These are phyloP conservation scores for Harringtonia aguacate DNA, from an alignment of 2,329 filamentous ascomycete genomes.

Conservation along the genomic window DNA sequence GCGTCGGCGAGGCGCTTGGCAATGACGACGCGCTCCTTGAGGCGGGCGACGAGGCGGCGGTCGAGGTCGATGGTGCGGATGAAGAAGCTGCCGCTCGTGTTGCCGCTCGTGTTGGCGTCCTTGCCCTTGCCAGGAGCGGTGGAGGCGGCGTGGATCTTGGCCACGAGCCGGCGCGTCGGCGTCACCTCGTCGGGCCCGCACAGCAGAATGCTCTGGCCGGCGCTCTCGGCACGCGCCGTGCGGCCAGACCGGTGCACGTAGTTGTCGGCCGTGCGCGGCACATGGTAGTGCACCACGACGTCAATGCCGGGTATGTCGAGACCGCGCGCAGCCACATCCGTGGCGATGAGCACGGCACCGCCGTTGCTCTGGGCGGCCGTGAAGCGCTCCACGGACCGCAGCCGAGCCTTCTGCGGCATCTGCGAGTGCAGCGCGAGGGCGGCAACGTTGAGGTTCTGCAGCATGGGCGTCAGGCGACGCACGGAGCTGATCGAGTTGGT, in stretches of 20 bases:
- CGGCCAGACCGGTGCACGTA: constrained; percentile 95
- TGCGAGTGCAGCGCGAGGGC: constrained; percentile 77
- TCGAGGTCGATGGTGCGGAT: constrained; percentile 79
- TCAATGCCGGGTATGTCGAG: constrained; percentile 88
- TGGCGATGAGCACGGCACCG: constrained; percentile 69
- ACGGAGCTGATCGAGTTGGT: constrained; percentile 94
- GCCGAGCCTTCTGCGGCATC: constrained; percentile 90
- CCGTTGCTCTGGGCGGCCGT: constrained; percentile 46
- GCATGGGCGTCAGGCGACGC: constrained; percentile 70
- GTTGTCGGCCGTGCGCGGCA: constrained; percentile 80
- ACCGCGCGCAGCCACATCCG: constrained; percentile 86
- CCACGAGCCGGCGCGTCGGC: constrained; percentile 71
- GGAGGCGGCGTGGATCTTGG: constrained; percentile 73
- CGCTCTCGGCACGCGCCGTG: constrained; percentile 72
- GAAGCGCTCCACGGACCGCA: constrained; percentile 89
- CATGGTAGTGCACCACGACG: constrained; percentile 88
- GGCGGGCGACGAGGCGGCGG: constrained; percentile 60
- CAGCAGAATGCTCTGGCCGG: constrained; percentile 75
- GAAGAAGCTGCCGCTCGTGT: constrained; percentile 34
- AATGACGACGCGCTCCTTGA: constrained; percentile 67
- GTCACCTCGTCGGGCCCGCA: constrained; percentile 86
- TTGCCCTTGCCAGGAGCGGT: constrained; percentile 30
- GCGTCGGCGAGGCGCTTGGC: constrained; percentile 85
- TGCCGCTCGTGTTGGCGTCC: constrained; percentile 11
- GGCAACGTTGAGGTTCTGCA: constrained; percentile 71